phyloP scores from a whole-genome alignment of 2,329 filamentous ascomycete species.

The Neonectria punicea region DNA sequence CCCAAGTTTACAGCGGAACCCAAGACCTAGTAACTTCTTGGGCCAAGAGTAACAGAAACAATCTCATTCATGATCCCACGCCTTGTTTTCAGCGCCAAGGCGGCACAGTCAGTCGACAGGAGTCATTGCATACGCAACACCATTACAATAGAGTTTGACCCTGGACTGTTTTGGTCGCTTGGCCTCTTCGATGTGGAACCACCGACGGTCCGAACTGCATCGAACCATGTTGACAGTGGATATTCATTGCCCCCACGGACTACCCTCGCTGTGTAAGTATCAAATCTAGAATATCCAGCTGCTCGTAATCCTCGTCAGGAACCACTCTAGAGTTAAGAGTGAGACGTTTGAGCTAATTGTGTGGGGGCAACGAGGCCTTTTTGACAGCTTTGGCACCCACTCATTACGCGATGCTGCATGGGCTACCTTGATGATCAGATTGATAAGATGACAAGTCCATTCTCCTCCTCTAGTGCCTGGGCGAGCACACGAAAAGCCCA shows the following conservation, averaged over 20 bases:
- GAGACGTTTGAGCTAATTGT: background rate
- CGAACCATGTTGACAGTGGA: background rate
- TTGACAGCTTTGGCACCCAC: no score
- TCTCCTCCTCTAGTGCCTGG: background rate
- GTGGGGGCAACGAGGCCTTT: background rate
- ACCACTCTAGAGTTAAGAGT: background rate
- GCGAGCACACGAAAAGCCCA: background rate
- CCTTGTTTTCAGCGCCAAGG: background rate
- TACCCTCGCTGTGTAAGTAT: no score
- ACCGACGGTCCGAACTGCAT: background rate
- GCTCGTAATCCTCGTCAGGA: background rate
- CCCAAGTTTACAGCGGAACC: no score
- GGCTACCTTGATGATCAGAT: background rate
- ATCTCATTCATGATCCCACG: background rate
- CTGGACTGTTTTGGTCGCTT: background rate
- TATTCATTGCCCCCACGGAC: background rate
- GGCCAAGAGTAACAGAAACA: no score
- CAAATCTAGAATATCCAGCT: background rate
- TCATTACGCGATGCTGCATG: background rate
- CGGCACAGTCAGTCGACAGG: background rate
- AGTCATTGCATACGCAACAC: background rate
- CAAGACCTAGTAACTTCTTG: no score
- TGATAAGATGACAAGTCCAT: slow-evolving; percentile 1
- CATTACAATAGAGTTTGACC: background rate
- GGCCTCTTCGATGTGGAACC: background rate